Base-by-base conservation (phyloP, 495 filamentous ascomycete species). In the Trichoderma reesei region DNA sequence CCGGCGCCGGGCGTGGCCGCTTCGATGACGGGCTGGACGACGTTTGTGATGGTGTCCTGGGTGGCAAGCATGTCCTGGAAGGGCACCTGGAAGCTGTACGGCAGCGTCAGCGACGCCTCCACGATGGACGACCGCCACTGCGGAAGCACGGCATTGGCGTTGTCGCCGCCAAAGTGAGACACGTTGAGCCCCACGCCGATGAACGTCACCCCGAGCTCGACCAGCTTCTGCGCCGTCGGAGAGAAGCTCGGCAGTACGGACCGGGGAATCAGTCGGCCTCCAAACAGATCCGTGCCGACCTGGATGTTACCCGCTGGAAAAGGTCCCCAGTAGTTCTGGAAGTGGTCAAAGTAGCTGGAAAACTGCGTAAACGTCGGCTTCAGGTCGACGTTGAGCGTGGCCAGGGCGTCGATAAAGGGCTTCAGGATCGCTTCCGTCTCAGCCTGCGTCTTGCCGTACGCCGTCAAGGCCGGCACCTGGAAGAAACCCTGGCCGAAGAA, bases 241-340 rank as follows among this genome's bases (percentile, higher is more conserved):
- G 75, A 79, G 69, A 82, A 78, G 37, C 75, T 68, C 8, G 72
- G 46, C 18, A 85, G 72, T 1, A 80, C 74, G 20, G 73, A 71
- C 39, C 80, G 78, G 0, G 83, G 83, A 60, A 87, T 80, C 20
- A 87, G 74, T 36, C 85, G 80, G 11, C 83, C 83, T 11, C 83
- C 83, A 67, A 81, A 82, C 51, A 82, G 77, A 62, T 74, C 76
- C 9, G 66, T 71, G 36, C 74, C 70, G 38, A 81, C 79, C 16
- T 71, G 73, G 38, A 82, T 75, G 63, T 75, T 75, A 31, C 66
- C 65, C 1, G 68, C 65, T 0, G 67, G 65, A 14, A 74, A 64
- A 7, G 69, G 69, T 3, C 68, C 70, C 70, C 76, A 73, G 67
- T 76, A 76, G 16, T 65, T 70, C 14, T 72, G 62, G 66, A 75